Evolutionary conservation across 78 protist species (phyloP), one percentile per base, ranked within the genome.

Genomic region (Protostelium mycophagum): DNA sequence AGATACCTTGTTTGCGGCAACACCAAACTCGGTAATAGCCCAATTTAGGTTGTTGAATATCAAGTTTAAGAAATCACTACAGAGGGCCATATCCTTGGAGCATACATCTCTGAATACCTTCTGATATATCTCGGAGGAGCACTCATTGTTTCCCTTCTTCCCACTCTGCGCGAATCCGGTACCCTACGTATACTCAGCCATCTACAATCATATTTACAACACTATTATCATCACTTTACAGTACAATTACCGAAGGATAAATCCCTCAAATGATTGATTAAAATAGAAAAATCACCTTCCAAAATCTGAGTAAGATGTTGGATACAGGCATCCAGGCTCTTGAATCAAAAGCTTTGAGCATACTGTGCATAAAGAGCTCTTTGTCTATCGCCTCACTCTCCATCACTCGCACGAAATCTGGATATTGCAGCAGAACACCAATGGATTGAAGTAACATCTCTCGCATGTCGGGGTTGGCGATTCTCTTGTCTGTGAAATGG

Each of bases 21-120:
- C 86, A 84, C 37, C n/a, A 34, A 84, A 34, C 10, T 84, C 86
- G 86, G 86, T 84, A 31, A 84, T 28, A 25, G 86, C n/a, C 86
- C 86, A 84, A 34, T 84, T 84, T 23, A 84, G 86, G 37, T 28
- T 34, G 86, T 84, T 84, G 34, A 84, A 84, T 10, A 34, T 34
- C 34, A 10, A 1, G 10, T 84, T 84, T 23, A 84, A 9, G 34
- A 84, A 84, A 5, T 34, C 37, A 25, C 36, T n/a, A 25, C n/a
- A 84, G 36, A 84, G 86, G 10, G n/a, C 10, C 34, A 34, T 28
- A 1, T 28, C 86, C n/a, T 84, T 84, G 86, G 1, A 5, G 86
- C 34, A 84, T 10, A 5, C n/a, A 9, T 25, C 86, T 31, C 9
- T 34, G 34, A 84, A 84, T 1, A 34, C 86, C 9, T 28, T 31